These are phyloP conservation scores for Xylaria hypoxylon DNA, from an alignment of 2,329 filamentous ascomycete genomes.

Conservation along the genomic window DNA sequence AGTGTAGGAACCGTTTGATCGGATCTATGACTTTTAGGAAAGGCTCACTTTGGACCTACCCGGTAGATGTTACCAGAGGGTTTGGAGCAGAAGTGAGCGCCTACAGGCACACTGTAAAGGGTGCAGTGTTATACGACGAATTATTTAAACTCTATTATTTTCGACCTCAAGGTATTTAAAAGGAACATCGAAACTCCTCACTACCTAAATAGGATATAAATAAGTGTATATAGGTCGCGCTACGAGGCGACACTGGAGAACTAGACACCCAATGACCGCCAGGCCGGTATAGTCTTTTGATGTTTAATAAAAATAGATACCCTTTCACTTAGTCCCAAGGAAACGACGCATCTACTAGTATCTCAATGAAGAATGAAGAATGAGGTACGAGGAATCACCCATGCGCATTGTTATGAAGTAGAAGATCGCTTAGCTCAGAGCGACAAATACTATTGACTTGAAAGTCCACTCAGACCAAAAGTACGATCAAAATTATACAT, in stretches of 20 bases:
- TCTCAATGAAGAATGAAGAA: background rate
- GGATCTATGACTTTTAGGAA: background rate
- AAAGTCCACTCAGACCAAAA: background rate
- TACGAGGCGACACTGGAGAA: background rate
- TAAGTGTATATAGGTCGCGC: slow-evolving; percentile 6
- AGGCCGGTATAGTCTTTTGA: slow-evolving; percentile 1
- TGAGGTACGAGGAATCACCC: background rate
- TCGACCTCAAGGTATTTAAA: background rate
- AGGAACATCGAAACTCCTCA: background rate
- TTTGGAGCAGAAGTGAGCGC: background rate
- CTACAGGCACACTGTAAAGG: background rate
- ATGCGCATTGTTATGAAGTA: background rate
- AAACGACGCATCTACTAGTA: background rate
- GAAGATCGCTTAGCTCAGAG: background rate
- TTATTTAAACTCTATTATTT: background rate
- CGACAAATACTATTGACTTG: background rate
- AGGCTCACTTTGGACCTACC: too few relatives aligned
- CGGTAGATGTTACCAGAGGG: background rate
- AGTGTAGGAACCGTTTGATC: background rate
- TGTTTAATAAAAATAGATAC: slow-evolving; percentile 19
- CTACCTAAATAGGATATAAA: background rate
- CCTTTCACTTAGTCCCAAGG: slow-evolving; percentile 9
- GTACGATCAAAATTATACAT: background rate
- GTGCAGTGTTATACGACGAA: background rate
- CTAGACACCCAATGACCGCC: background rate